These are phyloP conservation scores for Syncephalastrum sp. DNA, from an alignment of 371 early-diverging fungal genomes.

Conservation along the genomic window DNA sequence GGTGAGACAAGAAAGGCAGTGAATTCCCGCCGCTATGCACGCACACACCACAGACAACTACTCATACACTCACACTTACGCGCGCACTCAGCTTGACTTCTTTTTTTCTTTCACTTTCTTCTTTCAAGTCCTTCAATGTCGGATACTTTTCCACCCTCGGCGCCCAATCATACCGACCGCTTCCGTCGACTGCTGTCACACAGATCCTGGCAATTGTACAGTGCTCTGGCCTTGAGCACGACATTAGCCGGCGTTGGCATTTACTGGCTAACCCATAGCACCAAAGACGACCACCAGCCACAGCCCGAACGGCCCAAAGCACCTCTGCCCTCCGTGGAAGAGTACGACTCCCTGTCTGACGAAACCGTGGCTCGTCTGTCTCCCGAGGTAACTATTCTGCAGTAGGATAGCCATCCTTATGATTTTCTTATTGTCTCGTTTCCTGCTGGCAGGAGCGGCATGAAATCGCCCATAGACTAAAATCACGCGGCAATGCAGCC, in stretches of 20 bases:
- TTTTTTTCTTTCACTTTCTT: no score
- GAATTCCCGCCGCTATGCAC: no score
- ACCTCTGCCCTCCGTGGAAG: slow-evolving; percentile 25
- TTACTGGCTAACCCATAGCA: slow-evolving; percentile 35
- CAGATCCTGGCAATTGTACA: slow-evolving; percentile 65
- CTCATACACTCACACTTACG: no score
- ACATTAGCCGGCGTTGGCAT: slow-evolving; percentile 62
- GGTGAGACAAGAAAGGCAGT: no score
- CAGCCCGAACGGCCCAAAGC: slow-evolving; percentile 10
- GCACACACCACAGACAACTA: no score
- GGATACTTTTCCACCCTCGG: no score
- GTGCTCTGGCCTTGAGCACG: slow-evolving; percentile 64
- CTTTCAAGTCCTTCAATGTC: no score
- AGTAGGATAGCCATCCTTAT: background rate
- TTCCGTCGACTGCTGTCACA: no score
- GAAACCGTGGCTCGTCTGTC: slow-evolving; percentile 58
- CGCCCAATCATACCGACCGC: no score
- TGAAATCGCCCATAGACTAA: slow-evolving; percentile 74
- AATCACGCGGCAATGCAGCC: slow-evolving; percentile 85
- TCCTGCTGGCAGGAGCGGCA: slow-evolving; percentile 49
- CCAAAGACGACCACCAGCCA: slow-evolving; percentile 13
- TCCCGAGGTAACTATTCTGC: slow-evolving; percentile 37
- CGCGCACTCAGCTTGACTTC: no score
- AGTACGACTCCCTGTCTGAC: slow-evolving; percentile 54
- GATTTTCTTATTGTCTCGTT: background rate